A percentile compares a stretch with the other conserved stretches of the same genome.
Evolutionary conservation across 1,284 basidiomycete species (phyloP).

Genomic region (Gomphus bonarii): DNA sequence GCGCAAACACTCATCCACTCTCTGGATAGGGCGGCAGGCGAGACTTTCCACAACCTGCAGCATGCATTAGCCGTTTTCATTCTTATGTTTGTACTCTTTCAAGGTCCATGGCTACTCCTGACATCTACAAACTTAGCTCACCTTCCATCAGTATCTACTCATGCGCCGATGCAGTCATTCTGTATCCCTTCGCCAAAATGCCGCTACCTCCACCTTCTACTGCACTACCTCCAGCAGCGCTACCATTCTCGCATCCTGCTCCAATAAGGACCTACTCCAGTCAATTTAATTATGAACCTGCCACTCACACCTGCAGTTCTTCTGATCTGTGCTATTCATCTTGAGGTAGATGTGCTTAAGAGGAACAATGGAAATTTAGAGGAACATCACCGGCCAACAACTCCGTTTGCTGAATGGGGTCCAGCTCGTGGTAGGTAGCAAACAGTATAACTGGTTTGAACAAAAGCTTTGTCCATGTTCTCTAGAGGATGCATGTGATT

Average conservation of each 20-base stretch:
- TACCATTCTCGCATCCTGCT: background rate
- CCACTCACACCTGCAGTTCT: background rate
- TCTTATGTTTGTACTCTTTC: background rate
- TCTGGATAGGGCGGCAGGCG: too few relatives aligned
- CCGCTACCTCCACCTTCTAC: background rate
- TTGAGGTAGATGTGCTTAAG: background rate
- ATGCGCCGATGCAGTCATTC: constrained; percentile 5
- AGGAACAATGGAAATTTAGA: too few relatives aligned
- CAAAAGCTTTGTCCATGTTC: too few relatives aligned
- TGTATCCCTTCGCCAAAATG: background rate
- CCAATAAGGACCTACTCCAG: background rate
- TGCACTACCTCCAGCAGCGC: background rate
- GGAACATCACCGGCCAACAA: background rate
- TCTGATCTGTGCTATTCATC: background rate
- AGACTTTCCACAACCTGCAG: too few relatives aligned
- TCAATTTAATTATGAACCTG: background rate
- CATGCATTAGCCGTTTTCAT: too few relatives aligned
- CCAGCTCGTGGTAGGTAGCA: background rate
- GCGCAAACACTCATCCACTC: too few relatives aligned
- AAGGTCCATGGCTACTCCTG: background rate
- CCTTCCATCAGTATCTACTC: background rate
- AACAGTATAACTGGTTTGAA: background rate
- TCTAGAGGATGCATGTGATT: background rate
- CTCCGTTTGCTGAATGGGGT: background rate
- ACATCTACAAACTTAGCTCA: background rate